Base-by-base conservation (phyloP, 495 filamentous ascomycete genomes). In the Penicillium maclennaniae region DNA sequence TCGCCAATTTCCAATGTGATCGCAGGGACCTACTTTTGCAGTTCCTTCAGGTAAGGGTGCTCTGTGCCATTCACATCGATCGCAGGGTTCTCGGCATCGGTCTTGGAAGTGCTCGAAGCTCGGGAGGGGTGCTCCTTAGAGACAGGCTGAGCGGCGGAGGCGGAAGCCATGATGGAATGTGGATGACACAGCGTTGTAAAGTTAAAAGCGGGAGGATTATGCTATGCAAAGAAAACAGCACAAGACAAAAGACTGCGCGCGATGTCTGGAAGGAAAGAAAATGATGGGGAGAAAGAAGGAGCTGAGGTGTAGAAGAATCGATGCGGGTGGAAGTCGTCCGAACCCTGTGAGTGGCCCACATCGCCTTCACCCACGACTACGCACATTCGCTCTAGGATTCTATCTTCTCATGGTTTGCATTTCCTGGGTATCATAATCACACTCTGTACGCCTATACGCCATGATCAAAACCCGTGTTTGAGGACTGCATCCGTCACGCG, bases 31-130 rank as follows among this genome's bases (percentile, higher is more conserved):
- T 86, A 95, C 90, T 92, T 96, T 56, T 90, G 81, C 17, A 96
- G 77, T 61, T 97, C 92, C 65, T 86, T 89, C 58, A 96, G 76
- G 65, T 92, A 88, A 6, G 80, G 74, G 61, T 79, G 88, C 61
- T 95, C 91, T 42, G 76, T 76, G 43, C 79, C 82, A 44, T 87
- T 74, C 16, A 54, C 73, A 56, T 77, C 81, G 60, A 79, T 79
- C 27, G 58, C 68, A 53, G 64, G 55, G n/a, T 56, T 59, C 38
- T 78, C 73, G 25, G 62, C 34, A 16, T 60, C 67, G 47, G 58
- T 26, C 56, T 72, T 64, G 45, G 68, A 66, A 43, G 55, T 49
- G 48, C 56, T 60, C 4, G 69, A 65, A 58, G 65, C 58, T 57
- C 54, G 61, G 15, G 66, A 58, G 47, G 53, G 48, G 46, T 62